These are phyloP conservation scores for Curvularia eragrostidis DNA, from an alignment of 2,329 filamentous ascomycete species.

Conservation along the genomic window DNA sequence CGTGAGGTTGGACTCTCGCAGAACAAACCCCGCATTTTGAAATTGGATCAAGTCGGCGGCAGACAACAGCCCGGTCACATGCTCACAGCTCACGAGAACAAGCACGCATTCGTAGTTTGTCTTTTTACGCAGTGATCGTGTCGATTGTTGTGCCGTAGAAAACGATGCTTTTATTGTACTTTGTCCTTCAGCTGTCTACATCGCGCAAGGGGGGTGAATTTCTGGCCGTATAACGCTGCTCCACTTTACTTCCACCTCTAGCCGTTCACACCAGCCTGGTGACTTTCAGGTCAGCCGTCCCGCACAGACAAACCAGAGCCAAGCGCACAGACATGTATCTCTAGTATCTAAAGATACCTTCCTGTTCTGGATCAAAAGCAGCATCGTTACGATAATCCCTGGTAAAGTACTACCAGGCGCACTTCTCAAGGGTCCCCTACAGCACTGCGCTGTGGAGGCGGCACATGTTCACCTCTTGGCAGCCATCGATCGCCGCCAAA, in stretches of 20 bases:
- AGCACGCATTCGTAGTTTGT: neutral
- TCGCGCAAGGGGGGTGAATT: conserved; percentile 3
- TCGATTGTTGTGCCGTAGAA: neutral
- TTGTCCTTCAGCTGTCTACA: conserved; percentile 1
- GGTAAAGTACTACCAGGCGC: neutral
- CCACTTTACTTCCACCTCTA: conserved; percentile 10
- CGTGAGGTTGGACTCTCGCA: neutral
- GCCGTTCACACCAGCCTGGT: conserved; percentile 17
- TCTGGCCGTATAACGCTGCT: conserved; percentile 7
- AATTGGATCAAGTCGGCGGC: neutral
- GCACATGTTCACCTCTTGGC: neutral
- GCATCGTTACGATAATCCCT: neutral
- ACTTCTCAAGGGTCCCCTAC: conserved; percentile 11
- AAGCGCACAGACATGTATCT: conserved; percentile 1
- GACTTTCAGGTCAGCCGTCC: neutral
- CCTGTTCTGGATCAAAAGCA: conserved; percentile 9
- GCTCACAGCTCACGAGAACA: neutral
- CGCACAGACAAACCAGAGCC: conserved; percentile 7
- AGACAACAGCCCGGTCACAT: neutral
- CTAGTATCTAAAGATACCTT: conserved; percentile 7
- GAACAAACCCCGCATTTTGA: conserved; percentile 7
- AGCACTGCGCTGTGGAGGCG: neutral
- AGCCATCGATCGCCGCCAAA: neutral
- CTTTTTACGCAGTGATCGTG: neutral
- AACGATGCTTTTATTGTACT: neutral